A percentile compares a stretch with the other conserved stretches of the same genome.
phyloP scores from a whole-genome alignment of 257 asterid genomes.

The Penstemon barbatus region DNA sequence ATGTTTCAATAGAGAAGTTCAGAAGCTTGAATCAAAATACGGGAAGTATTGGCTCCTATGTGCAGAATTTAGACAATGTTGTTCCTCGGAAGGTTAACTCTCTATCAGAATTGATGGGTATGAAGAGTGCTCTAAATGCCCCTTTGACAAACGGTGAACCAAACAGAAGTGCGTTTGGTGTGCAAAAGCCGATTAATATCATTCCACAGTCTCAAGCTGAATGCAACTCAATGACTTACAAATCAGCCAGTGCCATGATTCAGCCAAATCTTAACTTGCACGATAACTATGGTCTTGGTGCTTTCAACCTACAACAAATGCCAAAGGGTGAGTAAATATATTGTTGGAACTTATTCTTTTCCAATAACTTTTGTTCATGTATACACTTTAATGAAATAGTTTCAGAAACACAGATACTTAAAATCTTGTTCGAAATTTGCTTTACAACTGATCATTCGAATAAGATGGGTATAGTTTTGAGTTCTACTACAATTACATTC shows the following conservation, averaged over 20 bases:
- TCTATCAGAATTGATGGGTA: constrained; percentile 43
- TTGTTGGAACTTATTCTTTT: constrained; percentile 10
- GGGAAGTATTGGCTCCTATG: constrained; percentile 26
- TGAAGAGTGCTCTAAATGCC: constrained; percentile 25
- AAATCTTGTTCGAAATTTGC: too few relatives aligned
- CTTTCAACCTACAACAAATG: constrained; percentile 40
- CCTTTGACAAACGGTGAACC: constrained; percentile 26
- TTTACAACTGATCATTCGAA: too few relatives aligned
- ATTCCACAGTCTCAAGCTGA: constrained; percentile 40
- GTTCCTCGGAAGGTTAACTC: constrained; percentile 34
- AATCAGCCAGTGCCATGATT: constrained; percentile 26
- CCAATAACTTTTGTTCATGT: background rate
- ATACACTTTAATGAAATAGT: too few relatives aligned
- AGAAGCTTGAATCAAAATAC: constrained; percentile 32
- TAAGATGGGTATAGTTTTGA: too few relatives aligned
- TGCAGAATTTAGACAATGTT: constrained; percentile 30
- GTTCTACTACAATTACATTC: too few relatives aligned
- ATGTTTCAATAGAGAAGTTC: constrained; percentile 21
- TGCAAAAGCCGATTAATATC: constrained; percentile 22
- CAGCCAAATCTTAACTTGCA: constrained; percentile 31
- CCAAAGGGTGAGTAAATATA: constrained; percentile 46
- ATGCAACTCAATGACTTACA: constrained; percentile 25
- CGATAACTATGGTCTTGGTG: constrained; percentile 27
- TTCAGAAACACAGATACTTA: too few relatives aligned
- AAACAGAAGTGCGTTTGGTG: constrained; percentile 11